Conservation (phyloP, 1,139 yeast species). For the Nakaseomyces nivariensis region DNA sequence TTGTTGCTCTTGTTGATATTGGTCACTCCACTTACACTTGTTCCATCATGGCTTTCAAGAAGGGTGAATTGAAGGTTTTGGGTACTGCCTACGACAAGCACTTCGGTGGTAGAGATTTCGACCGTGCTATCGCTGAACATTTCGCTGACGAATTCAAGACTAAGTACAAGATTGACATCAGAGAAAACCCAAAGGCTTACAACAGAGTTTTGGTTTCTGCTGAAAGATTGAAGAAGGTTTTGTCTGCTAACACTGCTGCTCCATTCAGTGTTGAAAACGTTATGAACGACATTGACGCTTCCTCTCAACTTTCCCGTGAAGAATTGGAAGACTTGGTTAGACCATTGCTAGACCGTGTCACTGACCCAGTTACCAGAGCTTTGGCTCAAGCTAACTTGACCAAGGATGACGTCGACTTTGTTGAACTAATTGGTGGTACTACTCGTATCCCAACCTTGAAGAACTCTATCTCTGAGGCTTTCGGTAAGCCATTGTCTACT, state of each 20-base stretch:
- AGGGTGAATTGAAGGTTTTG: constrained; percentile 88
- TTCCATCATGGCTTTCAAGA: constrained; percentile 82
- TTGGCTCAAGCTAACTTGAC: constrained; percentile 69
- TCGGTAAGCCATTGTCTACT: constrained; percentile 82
- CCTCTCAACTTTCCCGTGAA: constrained; percentile 81
- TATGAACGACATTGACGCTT: constrained; percentile 94
- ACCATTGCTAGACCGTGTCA: constrained; percentile 70
- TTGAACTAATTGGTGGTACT: constrained; percentile 96
- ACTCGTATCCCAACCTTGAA: constrained; percentile 94
- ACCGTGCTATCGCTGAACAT: constrained; percentile 85
- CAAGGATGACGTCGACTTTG: constrained; percentile 68
- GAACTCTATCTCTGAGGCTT: constrained; percentile 65
- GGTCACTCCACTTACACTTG: constrained; percentile 96
- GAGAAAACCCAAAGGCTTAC: constrained; percentile 88
- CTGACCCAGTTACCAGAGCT: constrained; percentile 72
- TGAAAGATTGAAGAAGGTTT: constrained; percentile 88
- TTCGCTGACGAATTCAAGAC: constrained; percentile 85
- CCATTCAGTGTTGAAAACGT: constrained; percentile 94
- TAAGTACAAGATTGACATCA: constrained; percentile 89
- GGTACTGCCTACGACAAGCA: constrained; percentile 91
- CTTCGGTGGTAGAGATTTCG: constrained; percentile 98
- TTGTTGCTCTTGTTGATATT: constrained; percentile 87
- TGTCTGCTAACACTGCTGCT: constrained; percentile 91
- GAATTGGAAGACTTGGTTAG: constrained; percentile 82
- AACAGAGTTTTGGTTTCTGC: constrained; percentile 86